These are phyloP conservation scores for Alisma plantagoaquatica DNA, from an alignment of 106 monocot species.

Conservation along the genomic window DNA sequence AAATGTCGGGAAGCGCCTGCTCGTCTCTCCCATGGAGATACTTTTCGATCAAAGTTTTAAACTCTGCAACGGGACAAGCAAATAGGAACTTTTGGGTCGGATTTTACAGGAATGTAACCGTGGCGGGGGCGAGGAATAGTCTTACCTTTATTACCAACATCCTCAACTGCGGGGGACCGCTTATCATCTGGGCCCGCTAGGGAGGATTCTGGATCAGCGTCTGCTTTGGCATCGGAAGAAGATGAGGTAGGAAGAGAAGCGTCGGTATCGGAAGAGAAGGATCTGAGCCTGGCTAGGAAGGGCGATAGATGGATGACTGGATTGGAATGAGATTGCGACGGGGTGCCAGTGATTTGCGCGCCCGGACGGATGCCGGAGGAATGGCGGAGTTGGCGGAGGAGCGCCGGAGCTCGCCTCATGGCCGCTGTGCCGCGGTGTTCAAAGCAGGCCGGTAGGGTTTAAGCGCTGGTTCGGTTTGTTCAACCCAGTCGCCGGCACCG, in stretches of 20 bases:
- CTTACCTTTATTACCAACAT: conserved; percentile 9
- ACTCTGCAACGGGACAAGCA: conserved; percentile 16
- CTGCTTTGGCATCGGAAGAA: neutral
- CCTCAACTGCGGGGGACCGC: conserved; percentile 4
- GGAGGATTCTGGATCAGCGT: neutral
- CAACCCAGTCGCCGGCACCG: no score
- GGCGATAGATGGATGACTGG: no score
- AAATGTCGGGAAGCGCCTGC: conserved; percentile 23
- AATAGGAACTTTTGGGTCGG: neutral
- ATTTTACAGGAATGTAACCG: neutral
- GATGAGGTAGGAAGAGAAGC: neutral
- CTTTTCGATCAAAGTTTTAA: conserved; percentile 43
- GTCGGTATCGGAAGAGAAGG: conserved; percentile 4
- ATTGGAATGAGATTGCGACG: no score
- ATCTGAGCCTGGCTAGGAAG: neutral
- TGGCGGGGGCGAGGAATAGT: no score
- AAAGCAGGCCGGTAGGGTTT: no score
- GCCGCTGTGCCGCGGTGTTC: no score
- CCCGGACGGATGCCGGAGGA: no score
- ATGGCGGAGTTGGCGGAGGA: no score
- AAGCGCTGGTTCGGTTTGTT: no score
- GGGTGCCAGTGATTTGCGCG: no score
- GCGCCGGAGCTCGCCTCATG: no score
- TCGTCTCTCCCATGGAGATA: conserved; percentile 59
- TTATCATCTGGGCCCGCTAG: no score